Base-by-base conservation (phyloP, 2,329 filamentous ascomycete species). In the Plenodomus tracheiphilus region DNA sequence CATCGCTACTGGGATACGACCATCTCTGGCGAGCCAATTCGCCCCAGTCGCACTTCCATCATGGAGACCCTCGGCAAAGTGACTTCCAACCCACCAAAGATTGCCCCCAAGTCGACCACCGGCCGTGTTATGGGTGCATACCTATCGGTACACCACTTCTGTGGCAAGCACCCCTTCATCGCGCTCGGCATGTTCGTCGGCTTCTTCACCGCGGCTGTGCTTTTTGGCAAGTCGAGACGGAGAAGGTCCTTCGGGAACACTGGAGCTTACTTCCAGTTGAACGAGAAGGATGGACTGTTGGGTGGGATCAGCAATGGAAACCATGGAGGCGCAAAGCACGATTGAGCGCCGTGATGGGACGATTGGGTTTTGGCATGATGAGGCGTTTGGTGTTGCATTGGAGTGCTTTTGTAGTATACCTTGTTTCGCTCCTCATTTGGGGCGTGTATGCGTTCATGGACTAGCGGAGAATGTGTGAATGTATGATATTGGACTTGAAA, bases 1-100 rank as follows among this genome's bases (percentile, higher is more conserved):
- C 91, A 89, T 62, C 86, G 88, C 57, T 99, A 96, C 77, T 99
- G 94, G 94, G 94, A 99, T 69, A 85, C 81, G 25, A 96, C 92
- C 39, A 86, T 88, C 53, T 94, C 90, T 2, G 93, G 92, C 58
- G 93, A 94, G 73, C 84, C 87, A 54, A 97, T 99, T 67, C 86
- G 92, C 61, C 87, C 92, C 45, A 94, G 88, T 20, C 87, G 94
- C 54, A 93, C 91, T 3, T 91, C 89, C 3, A 96, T 97, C 67
- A 84, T 96, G 53, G 92, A 96, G 74, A 96, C 91, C 13, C 78
- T 92, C 46, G 82, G 83, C 62, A 88, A 89, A 68, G 81, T 91
- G 52, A 83, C 88, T 9, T 78, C 82, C 19, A 83, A 81, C 41
- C 86, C 86, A 41, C 82, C 88, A 39, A 84, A 85, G 67, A 87